A percentile compares a stretch with the other conserved stretches of the same genome.
phyloP scores from a whole-genome alignment of 331 rosid genomes.

The Cydonia oblonga region DNA sequence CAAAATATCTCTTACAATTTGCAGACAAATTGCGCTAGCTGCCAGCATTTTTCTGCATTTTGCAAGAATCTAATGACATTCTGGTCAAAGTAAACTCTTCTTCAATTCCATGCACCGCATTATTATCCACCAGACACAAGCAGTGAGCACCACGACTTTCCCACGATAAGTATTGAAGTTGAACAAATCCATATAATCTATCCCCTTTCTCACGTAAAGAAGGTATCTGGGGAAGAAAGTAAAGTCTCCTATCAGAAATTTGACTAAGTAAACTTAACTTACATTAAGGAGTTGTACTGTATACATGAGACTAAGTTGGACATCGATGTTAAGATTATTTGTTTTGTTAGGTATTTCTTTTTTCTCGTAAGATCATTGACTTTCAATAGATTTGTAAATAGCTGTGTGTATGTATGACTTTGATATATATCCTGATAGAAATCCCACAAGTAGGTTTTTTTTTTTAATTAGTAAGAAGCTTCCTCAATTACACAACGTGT shows the following conservation, averaged over 20 bases:
- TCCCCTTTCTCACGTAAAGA: not conserved
- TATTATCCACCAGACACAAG: not conserved
- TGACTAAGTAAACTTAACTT: too few species aligned
- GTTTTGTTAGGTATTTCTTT: not conserved
- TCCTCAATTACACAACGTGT: not conserved
- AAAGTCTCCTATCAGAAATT: too few species aligned
- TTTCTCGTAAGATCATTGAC: not conserved
- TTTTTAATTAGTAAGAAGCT: not conserved
- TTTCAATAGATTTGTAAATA: not conserved
- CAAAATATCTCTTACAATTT: not conserved
- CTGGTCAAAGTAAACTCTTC: constrained; percentile 11
- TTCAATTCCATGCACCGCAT: not conserved
- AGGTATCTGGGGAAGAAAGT: too few species aligned
- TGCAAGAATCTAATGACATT: not conserved
- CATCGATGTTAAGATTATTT: not conserved
- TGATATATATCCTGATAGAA: not conserved
- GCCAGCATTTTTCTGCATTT: not conserved
- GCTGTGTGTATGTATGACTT: not conserved
- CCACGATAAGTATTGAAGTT: not conserved
- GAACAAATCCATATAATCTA: not conserved
- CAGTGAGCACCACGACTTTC: not conserved
- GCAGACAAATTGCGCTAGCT: not conserved
- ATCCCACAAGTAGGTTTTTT: not conserved
- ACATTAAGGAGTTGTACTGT: too few species aligned
- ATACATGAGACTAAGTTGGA: not conserved